phyloP scores from a whole-genome alignment of 2,329 filamentous ascomycete genomes.

The Fusarium cicatricum region DNA sequence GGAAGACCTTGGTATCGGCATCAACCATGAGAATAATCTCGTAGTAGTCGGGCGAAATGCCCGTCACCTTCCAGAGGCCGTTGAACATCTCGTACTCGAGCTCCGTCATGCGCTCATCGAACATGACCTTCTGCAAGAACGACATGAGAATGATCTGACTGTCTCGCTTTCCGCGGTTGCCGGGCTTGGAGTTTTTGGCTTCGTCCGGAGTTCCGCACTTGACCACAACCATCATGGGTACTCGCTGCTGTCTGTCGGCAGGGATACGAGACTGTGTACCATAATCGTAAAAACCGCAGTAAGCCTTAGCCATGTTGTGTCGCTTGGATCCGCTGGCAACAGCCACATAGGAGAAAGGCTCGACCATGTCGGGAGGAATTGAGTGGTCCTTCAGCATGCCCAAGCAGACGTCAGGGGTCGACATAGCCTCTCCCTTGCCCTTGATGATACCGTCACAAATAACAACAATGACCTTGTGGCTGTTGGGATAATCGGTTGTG shows the following conservation, averaged over 20 bases:
- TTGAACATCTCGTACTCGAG: slow-evolving; percentile 99
- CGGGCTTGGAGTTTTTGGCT: slow-evolving; percentile 81
- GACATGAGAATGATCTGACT: slow-evolving; percentile 99
- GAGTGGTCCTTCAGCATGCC: slow-evolving; percentile 95
- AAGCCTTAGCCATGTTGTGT: slow-evolving; percentile 99
- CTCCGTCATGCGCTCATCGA: slow-evolving; percentile 99
- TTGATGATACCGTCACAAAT: slow-evolving; percentile 99
- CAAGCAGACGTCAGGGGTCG: slow-evolving; percentile 89
- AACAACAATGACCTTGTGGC: slow-evolving; percentile 95
- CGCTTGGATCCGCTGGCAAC: slow-evolving; percentile 95
- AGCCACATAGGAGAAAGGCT: slow-evolving; percentile 94
- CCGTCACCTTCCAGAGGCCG: slow-evolving; percentile 97
- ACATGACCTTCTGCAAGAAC: slow-evolving; percentile 99
- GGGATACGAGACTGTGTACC: slow-evolving; percentile 82
- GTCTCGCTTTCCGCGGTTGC: slow-evolving; percentile 98
- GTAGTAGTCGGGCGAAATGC: slow-evolving; percentile 97
- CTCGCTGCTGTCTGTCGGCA: slow-evolving; percentile 88
- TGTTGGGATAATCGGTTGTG: slow-evolving; percentile 98
- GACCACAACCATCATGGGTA: slow-evolving; percentile 96
- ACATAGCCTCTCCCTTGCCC: slow-evolving; percentile 84
- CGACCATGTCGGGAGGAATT: slow-evolving; percentile 80
- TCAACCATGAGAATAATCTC: slow-evolving; percentile 99
- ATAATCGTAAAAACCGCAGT: slow-evolving; percentile 98
- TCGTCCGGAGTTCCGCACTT: slow-evolving; percentile 96
- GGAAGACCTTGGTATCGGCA: slow-evolving; percentile 98